These are phyloP conservation scores for Peronospora farinosa DNA, from an alignment of 352 stramenopile species.

Conservation along the genomic window DNA sequence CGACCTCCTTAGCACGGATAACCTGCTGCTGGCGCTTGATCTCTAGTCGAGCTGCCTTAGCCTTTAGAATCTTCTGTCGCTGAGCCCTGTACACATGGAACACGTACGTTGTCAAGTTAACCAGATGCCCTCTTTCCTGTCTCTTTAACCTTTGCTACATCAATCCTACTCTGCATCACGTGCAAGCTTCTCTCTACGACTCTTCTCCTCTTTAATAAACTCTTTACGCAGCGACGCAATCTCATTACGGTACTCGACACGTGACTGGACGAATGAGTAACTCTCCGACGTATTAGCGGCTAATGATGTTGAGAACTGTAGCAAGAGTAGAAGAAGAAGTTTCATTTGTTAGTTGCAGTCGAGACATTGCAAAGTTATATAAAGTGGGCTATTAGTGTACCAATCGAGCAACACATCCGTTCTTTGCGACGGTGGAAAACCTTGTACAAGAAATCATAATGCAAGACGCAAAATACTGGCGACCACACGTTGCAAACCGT, in stretches of 20 bases:
- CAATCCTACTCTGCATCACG: constrained; percentile 72
- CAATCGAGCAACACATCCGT: constrained; percentile 23
- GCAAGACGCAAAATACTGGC: constrained; percentile 22
- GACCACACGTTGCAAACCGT: constrained; percentile 14
- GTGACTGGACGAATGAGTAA: constrained; percentile 74
- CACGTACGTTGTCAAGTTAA: background rate
- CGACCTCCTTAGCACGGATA: constrained; percentile 75
- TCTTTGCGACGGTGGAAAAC: constrained; percentile 24
- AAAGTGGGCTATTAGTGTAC: constrained; percentile 12
- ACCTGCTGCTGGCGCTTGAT: constrained; percentile 85
- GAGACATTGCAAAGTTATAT: background rate
- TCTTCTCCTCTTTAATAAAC: constrained; percentile 67
- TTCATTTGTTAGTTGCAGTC: background rate
- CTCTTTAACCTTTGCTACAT: background rate
- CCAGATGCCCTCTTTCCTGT: background rate
- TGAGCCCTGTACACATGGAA: constrained; percentile 42
- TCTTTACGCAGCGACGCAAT: constrained; percentile 59
- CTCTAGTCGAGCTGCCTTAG: constrained; percentile 79
- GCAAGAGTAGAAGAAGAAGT: constrained; percentile 2
- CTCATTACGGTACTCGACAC: constrained; percentile 61
- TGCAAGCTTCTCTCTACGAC: constrained; percentile 70
- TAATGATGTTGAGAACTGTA: constrained; percentile 42
- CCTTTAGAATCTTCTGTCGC: constrained; percentile 80
- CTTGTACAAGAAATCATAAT: constrained; percentile 32
- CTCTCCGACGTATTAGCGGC: constrained; percentile 24